phyloP scores from a whole-genome alignment of 306 rosid genomes.

The Vigna angularis region DNA sequence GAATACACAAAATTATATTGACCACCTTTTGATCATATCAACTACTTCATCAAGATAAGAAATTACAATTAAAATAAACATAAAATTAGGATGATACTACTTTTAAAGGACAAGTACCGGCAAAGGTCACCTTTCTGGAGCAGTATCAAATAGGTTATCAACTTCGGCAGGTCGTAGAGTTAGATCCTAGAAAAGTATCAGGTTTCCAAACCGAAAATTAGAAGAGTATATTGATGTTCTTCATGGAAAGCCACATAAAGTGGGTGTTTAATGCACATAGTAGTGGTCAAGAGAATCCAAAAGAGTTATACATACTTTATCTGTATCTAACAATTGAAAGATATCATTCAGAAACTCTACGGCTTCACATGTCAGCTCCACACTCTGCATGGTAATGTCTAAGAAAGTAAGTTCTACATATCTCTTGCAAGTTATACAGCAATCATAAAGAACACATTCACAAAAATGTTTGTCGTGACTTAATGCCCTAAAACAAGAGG shows the following conservation, averaged over 20 bases:
- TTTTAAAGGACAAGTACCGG: neutral
- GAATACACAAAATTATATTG: too few relatives aligned
- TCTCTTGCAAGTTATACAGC: constrained; percentile 24
- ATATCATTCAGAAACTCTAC: constrained; percentile 76
- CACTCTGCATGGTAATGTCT: constrained; percentile 63
- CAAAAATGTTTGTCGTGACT: constrained; percentile 15
- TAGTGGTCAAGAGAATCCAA: constrained; percentile 31
- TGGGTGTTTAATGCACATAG: constrained; percentile 30
- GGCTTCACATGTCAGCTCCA: constrained; percentile 87
- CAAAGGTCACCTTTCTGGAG: constrained; percentile 80
- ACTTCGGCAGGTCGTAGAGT: constrained; percentile 72
- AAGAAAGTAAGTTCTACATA: constrained; percentile 37
- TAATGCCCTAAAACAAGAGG: constrained; percentile 28
- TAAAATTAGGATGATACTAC: neutral
- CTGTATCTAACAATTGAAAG: constrained; percentile 76
- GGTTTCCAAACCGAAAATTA: constrained; percentile 44
- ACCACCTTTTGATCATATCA: neutral
- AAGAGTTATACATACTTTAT: constrained; percentile 63
- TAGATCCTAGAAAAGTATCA: constrained; percentile 71
- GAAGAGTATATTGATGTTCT: constrained; percentile 21
- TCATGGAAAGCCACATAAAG: constrained; percentile 36
- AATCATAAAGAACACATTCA: constrained; percentile 28
- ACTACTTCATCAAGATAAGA: constrained; percentile 4
- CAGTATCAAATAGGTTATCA: constrained; percentile 77
- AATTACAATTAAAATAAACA: constrained; percentile 13